Conservation (phyloP, 2,329 filamentous ascomycete species). For the Mariannaea elegans region DNA sequence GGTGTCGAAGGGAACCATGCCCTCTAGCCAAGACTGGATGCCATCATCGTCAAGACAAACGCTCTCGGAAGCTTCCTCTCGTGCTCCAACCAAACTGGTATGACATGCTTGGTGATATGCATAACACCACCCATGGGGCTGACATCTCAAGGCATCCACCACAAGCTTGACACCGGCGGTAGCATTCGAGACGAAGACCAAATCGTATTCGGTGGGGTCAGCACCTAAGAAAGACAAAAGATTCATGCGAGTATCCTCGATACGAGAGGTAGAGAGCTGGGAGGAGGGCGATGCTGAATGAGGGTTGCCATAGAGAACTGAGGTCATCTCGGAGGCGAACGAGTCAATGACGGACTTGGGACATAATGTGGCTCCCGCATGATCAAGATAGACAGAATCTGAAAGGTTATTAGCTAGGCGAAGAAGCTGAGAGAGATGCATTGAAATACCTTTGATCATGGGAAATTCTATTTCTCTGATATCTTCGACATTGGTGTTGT, state of each 20-base stretch:
- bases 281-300: constrained; percentile 88
- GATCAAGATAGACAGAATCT: constrained; percentile 87
- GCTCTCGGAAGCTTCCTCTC: constrained; percentile 73
- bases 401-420: neutral
- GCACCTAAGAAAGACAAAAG: constrained; percentile 82
- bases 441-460: constrained; percentile 69
- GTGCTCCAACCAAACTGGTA: constrained; percentile 84
- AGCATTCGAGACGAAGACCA: constrained; percentile 92
- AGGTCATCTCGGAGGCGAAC: constrained; percentile 82
- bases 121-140: constrained; percentile 78
- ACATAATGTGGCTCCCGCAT: constrained; percentile 91
- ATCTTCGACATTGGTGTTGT: constrained; percentile 67
- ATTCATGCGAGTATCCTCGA: constrained; percentile 79
- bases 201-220: constrained; percentile 81
- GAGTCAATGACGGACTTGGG: constrained; percentile 81
- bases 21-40: constrained; percentile 71
- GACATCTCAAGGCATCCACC: constrained; percentile 76
- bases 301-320: constrained; percentile 86
- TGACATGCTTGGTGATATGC: constrained; percentile 86
- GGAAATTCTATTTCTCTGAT: constrained; percentile 71
- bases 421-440: neutral
- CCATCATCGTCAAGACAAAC: constrained; percentile 72
- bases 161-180: constrained; percentile 92
- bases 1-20: constrained; percentile 42
- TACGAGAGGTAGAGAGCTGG: constrained; percentile 75